Evolutionary conservation across 306 rosid genomes (phyloP).

Genomic region (Oemleria cerasiformis): DNA sequence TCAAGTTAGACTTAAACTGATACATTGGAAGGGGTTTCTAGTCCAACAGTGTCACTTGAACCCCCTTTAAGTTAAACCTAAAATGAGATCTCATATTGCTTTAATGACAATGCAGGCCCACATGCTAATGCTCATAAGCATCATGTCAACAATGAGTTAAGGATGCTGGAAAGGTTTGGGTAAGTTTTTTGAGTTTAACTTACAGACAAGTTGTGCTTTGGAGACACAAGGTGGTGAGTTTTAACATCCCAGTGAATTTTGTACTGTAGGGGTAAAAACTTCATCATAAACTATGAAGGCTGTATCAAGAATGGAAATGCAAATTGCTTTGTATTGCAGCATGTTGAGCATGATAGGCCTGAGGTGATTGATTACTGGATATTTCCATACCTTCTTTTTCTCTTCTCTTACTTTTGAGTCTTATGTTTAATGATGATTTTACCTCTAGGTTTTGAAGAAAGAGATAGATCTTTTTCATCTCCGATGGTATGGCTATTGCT

Average conservation of each 20-base stretch:
- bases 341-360: constrained; percentile 85
- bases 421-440: constrained; percentile 14
- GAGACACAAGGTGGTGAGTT: background rate
- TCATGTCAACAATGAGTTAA: constrained; percentile 58
- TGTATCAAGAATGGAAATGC: constrained; percentile 41
- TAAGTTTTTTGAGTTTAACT: constrained; percentile 24
- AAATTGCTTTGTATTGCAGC: constrained; percentile 70
- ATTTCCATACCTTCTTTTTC: background rate
- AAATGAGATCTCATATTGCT: background rate
- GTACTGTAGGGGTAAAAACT: constrained; percentile 57
- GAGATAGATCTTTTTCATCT: constrained; percentile 64
- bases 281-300: constrained; percentile 55
- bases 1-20: background rate
- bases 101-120: constrained; percentile 52
- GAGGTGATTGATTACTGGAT: constrained; percentile 62
- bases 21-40: background rate
- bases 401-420: background rate
- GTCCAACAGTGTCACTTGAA: background rate
- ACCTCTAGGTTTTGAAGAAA: constrained; percentile 66
- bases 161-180: constrained; percentile 80
- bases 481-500: constrained; percentile 81
- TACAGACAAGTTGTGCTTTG: background rate
- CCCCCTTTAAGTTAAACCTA: constrained; percentile 5
- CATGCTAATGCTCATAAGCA: constrained; percentile 55
- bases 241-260: constrained; percentile 15